These are phyloP conservation scores for Mycena haematopus DNA, from an alignment of 768 basidiomycete species.

Conservation along the genomic window DNA sequence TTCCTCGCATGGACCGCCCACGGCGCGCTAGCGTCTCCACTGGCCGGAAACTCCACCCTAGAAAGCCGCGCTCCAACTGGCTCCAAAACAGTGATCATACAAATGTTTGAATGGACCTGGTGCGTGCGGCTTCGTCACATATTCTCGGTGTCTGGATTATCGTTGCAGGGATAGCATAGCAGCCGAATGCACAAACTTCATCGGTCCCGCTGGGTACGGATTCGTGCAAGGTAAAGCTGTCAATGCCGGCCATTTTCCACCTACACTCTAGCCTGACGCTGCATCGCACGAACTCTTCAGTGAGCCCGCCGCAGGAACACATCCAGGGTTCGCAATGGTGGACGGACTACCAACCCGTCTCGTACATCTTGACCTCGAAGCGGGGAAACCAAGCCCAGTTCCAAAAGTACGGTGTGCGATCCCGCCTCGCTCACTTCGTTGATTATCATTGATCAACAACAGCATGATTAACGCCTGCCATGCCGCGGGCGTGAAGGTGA, in stretches of 20 bases:
- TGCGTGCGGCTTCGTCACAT: not conserved
- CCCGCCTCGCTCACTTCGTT: constrained; percentile 10
- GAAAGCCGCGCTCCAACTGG: constrained; percentile 30
- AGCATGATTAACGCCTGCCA: constrained; percentile 60
- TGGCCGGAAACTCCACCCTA: constrained; percentile 1
- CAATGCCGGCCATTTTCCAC: not conserved
- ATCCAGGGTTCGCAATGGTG: constrained; percentile 70
- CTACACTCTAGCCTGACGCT: not conserved
- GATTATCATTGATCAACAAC: not conserved
- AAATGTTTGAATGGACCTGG: constrained; percentile 76
- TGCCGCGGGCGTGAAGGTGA: constrained; percentile 61
- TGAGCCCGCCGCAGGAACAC: constrained; percentile 64
- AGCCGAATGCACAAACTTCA: constrained; percentile 65
- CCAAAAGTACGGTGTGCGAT: constrained; percentile 35
- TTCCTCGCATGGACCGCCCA: constrained; percentile 12
- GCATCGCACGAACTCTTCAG: constrained; percentile 36
- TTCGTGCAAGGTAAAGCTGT: constrained; percentile 64
- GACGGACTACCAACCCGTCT: constrained; percentile 78
- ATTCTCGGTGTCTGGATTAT: not conserved
- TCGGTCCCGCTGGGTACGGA: constrained; percentile 74
- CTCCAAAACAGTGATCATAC: constrained; percentile 60
- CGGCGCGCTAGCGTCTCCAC: constrained; percentile 4
- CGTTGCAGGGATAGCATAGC: constrained; percentile 54
- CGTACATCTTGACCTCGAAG: constrained; percentile 69
- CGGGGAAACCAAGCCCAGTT: constrained; percentile 65